Conservation (phyloP, 768 basidiomycete genomes). For the Phylloporus rhodoxanthus region DNA sequence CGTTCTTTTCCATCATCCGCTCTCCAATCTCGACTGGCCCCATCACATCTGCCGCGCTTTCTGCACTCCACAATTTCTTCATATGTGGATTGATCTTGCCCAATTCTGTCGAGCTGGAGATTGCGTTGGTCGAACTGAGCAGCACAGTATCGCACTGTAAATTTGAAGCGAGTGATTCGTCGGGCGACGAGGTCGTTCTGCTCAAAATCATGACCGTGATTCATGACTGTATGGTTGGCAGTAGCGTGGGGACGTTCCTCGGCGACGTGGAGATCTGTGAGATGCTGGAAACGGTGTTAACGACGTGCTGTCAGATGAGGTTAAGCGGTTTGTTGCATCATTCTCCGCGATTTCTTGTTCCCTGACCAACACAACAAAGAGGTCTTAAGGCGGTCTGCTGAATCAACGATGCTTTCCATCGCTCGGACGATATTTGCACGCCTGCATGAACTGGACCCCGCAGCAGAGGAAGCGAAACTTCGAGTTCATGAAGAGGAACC, state of each 20-base stretch:
- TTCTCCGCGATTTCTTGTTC: constrained; percentile 2
- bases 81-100: constrained; percentile 65
- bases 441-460: constrained; percentile 61
- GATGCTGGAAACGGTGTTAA: constrained; percentile 95
- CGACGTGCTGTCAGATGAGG: constrained; percentile 95
- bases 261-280: constrained; percentile 96
- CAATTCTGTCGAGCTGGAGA: constrained; percentile 49
- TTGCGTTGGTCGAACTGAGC: constrained; percentile 76
- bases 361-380: constrained; percentile 43
- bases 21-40: constrained; percentile 94
- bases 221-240: constrained; percentile 69
- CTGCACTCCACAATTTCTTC: constrained; percentile 85
- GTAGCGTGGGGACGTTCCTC: constrained; percentile 57
- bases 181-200: constrained; percentile 95
- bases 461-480: constrained; percentile 63
- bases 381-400: constrained; percentile 79
- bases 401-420: constrained; percentile 83
- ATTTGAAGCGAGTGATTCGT: constrained; percentile 95
- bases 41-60: constrained; percentile 91
- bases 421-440: constrained; percentile 77
- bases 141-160: constrained; percentile 92
- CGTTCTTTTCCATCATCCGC: constrained; percentile 90
- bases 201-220: constrained; percentile 89
- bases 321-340: constrained; percentile 67
- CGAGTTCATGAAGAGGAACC: constrained; percentile 44